These are phyloP conservation scores for Oryza longistaminata DNA, from an alignment of 176 grass and related monocot genomes.

Conservation along the genomic window DNA sequence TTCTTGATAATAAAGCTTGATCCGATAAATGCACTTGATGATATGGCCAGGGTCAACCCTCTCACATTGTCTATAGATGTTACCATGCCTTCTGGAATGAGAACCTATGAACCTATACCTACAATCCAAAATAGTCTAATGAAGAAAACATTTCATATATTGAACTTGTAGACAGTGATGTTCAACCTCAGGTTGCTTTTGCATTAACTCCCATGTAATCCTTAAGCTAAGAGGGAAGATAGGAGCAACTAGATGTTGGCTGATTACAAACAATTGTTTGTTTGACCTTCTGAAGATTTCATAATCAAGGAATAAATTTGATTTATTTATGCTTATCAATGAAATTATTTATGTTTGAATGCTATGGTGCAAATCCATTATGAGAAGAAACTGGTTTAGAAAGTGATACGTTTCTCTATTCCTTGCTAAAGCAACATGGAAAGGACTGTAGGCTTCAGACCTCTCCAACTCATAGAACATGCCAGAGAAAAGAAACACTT, in stretches of 20 bases:
- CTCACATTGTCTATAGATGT: constrained; percentile 62
- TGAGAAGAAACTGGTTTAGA: neutral
- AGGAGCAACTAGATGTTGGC: neutral
- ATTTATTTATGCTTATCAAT: neutral
- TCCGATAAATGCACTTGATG: constrained; percentile 86
- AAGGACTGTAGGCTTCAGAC: constrained; percentile 5
- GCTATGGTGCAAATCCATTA: neutral
- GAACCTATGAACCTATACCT: constrained; percentile 30
- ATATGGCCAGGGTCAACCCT: constrained; percentile 70
- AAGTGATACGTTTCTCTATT: neutral
- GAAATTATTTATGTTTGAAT: neutral
- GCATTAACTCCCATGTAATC: constrained; percentile 3
- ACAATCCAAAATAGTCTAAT: constrained; percentile 15
- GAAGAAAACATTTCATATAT: constrained; percentile 21
- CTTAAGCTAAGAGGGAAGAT: neutral
- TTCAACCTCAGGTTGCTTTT: constrained; percentile 6
- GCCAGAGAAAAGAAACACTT: neutral
- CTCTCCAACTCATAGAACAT: constrained; percentile 18
- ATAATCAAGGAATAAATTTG: neutral
- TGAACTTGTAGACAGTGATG: neutral
- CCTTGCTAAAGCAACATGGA: constrained; percentile 13
- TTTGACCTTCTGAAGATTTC: constrained; percentile 15
- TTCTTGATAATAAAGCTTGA: constrained; percentile 94
- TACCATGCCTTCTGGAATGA: constrained; percentile 42
- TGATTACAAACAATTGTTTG: neutral